Percentiles rank a stretch among this genome's conserved stretches.
Evolutionary conservation across 2,329 filamentous ascomycete genomes (phyloP).

Genomic region (Ambrosiella xylebori): DNA sequence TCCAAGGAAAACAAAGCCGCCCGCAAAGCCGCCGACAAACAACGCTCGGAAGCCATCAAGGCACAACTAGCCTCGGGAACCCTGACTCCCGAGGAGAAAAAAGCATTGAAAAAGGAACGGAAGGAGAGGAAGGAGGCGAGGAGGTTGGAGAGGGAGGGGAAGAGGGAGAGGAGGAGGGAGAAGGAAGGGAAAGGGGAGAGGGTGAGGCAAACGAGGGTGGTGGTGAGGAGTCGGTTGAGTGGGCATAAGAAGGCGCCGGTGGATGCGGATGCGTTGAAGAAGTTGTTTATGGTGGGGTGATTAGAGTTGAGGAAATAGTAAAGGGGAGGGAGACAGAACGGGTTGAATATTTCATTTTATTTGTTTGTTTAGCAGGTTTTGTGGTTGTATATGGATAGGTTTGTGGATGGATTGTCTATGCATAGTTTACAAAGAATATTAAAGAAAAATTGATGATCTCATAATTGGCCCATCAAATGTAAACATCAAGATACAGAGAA

Average conservation of each 20-base stretch:
- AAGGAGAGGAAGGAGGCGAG: constrained; percentile 10
- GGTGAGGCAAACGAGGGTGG: constrained; percentile 6
- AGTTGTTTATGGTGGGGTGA: constrained; percentile 11
- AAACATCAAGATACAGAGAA: background rate
- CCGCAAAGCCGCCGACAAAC: background rate
- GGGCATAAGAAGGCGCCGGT: constrained; percentile 9
- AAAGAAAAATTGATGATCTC: too few species aligned
- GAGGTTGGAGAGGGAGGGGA: constrained; percentile 2
- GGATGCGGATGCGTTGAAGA: constrained; percentile 12
- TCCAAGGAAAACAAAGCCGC: constrained; percentile 9
- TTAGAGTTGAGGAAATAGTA: background rate
- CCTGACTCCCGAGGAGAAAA: background rate
- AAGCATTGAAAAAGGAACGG: constrained; percentile 6
- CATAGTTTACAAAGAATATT: too few species aligned
- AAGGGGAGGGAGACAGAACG: background rate
- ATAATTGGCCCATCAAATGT: background rate
- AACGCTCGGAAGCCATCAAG: background rate
- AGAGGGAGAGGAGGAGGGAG: constrained; percentile 7
- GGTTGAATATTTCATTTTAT: background rate
- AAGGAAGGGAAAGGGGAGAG: constrained; percentile 5
- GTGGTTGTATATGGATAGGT: background rate
- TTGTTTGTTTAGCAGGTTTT: background rate
- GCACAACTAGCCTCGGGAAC: background rate
- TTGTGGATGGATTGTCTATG: too few species aligned
- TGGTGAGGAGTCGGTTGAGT: constrained; percentile 10